Evolutionary conservation across 106 monocot genomes (phyloP).

Genomic region (Iris macrosiphon): DNA sequence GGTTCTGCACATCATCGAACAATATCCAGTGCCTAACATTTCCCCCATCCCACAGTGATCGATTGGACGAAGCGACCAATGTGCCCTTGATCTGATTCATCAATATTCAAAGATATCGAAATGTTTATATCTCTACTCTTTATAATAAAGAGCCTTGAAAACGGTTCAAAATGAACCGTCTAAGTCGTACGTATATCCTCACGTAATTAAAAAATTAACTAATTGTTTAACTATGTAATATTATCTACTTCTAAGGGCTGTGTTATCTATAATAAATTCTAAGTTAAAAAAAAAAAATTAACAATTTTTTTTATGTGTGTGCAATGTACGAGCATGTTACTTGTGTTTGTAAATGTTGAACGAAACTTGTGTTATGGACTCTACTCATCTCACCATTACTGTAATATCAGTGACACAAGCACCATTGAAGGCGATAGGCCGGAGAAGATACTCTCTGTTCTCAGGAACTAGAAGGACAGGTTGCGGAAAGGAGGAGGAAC

Average conservation of each 20-base stretch:
- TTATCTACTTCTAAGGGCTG: too few relatives aligned
- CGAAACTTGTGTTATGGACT: too few relatives aligned
- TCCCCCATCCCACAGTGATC: slow-evolving; percentile 1
- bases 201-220: neutral
- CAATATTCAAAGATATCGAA: neutral
- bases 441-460: slow-evolving; percentile 26
- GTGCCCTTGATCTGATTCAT: slow-evolving; percentile 14
- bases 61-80: slow-evolving; percentile 10
- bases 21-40: slow-evolving; percentile 11
- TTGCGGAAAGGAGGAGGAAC: slow-evolving; percentile 14
- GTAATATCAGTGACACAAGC: slow-evolving; percentile 58
- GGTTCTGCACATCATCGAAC: slow-evolving; percentile 6
- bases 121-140: too few relatives aligned
- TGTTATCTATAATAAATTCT: too few relatives aligned
- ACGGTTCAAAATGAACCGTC: neutral
- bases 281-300: too few relatives aligned
- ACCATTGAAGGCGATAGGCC: slow-evolving; percentile 54
- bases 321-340: too few relatives aligned
- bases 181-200: neutral
- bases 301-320: too few relatives aligned
- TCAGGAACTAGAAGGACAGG: slow-evolving; percentile 21
- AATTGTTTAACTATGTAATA: neutral
- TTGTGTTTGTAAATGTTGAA: neutral
- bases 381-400: slow-evolving; percentile 28
- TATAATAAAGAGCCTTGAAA: too few relatives aligned